Evolutionary conservation across 1,284 basidiomycete genomes (phyloP), one percentile per base, ranked within the genome.

Genomic region (Pisolithus thermaeus): DNA sequence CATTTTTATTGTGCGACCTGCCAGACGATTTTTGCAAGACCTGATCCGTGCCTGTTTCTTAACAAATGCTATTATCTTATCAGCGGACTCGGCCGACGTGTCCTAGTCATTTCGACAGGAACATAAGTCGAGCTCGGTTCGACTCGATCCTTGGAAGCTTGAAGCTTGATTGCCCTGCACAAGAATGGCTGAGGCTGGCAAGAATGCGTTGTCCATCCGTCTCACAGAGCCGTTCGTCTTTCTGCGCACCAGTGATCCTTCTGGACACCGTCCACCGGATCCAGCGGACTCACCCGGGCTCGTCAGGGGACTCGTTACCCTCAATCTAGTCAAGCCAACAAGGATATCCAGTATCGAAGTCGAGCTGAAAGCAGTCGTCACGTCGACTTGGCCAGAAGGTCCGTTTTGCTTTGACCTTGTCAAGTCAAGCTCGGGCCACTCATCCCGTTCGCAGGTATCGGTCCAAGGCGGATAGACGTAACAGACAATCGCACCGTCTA

Each of bases 211-310:
- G 20, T 67, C 61, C 49, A 87, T 96, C 53, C 77, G 84, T 27
- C 80, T 96, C 59, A 85, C 90, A 0, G 92, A 95, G 68, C 84
- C 90, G 16, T 83, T 90, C 54, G 83, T 92, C 57, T 92, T 92
- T 66, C 79, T 96, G 25, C 79, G 86, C 53, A 52, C 63, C 25
- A 54, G 50, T 0, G 75, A 75, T 77, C 65, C 66, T 8, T 61
- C 62, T 0, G 74, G 77, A 23, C 53, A 56, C 16, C 49, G 36
- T 20, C 48, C 16, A 5, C 20, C 54, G 5, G 56, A 63, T 20
- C 30, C 53, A 7, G 49, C 42, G 32, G 78, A 79, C 23, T 70
- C 76, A 40, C 84, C 89, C 0, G 84, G 92, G 4, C 78, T 96
- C 65, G 76, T 98, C 27, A 79, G 96, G 48, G 96, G 93, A 6